A percentile compares a stretch with the other conserved stretches of the same genome.
phyloP scores from a whole-genome alignment of 2,329 filamentous ascomycete species.

The Stemphylium lycopersici region DNA sequence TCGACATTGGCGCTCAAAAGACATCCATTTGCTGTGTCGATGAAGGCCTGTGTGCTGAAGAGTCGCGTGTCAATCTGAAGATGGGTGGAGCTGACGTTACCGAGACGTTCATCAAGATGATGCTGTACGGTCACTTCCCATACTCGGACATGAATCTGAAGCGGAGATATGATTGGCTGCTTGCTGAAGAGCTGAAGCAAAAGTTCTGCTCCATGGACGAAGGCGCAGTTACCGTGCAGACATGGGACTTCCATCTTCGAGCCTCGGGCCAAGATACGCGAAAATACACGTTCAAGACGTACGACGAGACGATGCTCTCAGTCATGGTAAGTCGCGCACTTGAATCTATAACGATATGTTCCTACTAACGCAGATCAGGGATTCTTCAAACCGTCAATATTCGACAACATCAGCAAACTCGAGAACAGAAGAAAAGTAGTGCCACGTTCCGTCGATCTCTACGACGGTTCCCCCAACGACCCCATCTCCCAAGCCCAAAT shows the following conservation, averaged over 20 bases:
- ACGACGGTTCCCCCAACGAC: conserved; percentile 91
- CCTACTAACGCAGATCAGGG: conserved; percentile 55
- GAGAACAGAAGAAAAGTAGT: conserved; percentile 79
- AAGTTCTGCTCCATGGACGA: conserved; percentile 93
- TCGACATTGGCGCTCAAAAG: conserved; percentile 96
- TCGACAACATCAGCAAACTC: conserved; percentile 83
- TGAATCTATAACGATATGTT: background rate
- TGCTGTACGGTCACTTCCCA: conserved; percentile 94
- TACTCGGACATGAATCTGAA: conserved; percentile 93
- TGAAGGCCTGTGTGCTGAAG: conserved; percentile 91
- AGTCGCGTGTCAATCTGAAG: conserved; percentile 93
- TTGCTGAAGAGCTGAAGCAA: conserved; percentile 94
- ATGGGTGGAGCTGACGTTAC: conserved; percentile 93
- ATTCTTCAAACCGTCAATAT: conserved; percentile 87
- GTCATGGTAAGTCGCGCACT: conserved; percentile 65
- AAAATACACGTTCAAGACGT: conserved; percentile 96
- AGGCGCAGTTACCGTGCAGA: conserved; percentile 84
- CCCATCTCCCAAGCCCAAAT: conserved; percentile 85
- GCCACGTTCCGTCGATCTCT: conserved; percentile 88
- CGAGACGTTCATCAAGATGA: conserved; percentile 95
- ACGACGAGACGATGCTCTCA: conserved; percentile 93
- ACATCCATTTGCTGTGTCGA: conserved; percentile 97
- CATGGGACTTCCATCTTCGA: conserved; percentile 88
- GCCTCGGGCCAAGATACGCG: conserved; percentile 85
- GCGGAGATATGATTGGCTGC: conserved; percentile 86